Base-by-base conservation (phyloP, 306 rosid species). In the Vigna reflexopilosa region DNA sequence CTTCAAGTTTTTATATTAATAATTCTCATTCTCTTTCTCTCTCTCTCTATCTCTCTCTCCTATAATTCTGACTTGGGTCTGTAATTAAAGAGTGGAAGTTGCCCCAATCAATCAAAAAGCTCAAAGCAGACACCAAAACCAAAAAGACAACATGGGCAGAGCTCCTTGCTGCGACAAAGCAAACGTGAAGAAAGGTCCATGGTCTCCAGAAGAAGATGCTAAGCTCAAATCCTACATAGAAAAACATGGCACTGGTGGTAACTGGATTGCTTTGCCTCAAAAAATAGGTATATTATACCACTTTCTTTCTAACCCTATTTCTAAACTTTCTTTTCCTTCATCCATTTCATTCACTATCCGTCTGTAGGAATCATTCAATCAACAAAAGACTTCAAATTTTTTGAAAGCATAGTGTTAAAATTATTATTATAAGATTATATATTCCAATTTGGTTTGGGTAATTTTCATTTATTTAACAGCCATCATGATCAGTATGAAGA, bases 131-230 rank as follows among this genome's bases (percentile, higher is more conserved):
- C 72, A 77, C 67, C 83, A 73, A 81, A 45, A 42, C 61, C 55
- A 78, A 65, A 65, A 72, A 40, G 65, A 12, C 66, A 83, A 72
- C 47, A 80, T 94, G 98, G 98, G 98, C 48, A 92, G 98, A 80
- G 98, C 98, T 83, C 89, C 89, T 86, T 86, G 89, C 66, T 86
- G 89, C 19, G 89, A 86, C 83, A 86, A 86, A 83, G 86, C 89
- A 54, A 86, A 80, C 77, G 89, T 86, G 83, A 86, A 86, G 85
- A 86, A 74, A 79, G 89, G 89, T 1, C 86, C 89, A 15, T 85
- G 89, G 89, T 82, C 84, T 2, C 89, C 89, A 17, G 89, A 85
- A 79, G 89, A 85, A 85, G 89, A 85, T 58, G 77, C 80, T 2
- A 82, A 79, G 70, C 89, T 85, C 82, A 85, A 85, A 10, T 79